These are phyloP conservation scores for Guadua angustifolia DNA, from an alignment of 176 grass and related monocot genomes.

Conservation along the genomic window DNA sequence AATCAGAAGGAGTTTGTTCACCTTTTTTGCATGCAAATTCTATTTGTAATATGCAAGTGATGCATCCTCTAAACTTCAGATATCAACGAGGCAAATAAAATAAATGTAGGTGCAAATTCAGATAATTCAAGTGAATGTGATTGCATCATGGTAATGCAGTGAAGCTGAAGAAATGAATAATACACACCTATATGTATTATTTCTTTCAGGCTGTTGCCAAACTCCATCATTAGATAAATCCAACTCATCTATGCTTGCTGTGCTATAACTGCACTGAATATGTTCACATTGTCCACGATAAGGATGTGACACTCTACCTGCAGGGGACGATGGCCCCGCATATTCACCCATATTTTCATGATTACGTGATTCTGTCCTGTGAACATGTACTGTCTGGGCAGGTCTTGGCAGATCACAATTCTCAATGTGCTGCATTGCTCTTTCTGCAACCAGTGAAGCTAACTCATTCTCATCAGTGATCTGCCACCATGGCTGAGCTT, in stretches of 20 bases:
- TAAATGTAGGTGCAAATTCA: background rate
- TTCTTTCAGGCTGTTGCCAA: constrained; percentile 30
- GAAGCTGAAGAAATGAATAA: constrained; percentile 31
- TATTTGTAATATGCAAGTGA: background rate
- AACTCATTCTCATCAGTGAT: constrained; percentile 69
- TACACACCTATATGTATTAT: constrained; percentile 49
- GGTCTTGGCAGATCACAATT: constrained; percentile 92
- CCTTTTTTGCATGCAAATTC: background rate
- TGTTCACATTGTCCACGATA: constrained; percentile 37
- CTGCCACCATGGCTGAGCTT: constrained; percentile 76
- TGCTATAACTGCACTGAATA: constrained; percentile 33
- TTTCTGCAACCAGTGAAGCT: constrained; percentile 84
- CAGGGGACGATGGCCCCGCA: constrained; percentile 32
- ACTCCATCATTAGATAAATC: constrained; percentile 38
- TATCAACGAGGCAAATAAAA: background rate
- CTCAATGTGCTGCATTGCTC: constrained; percentile 65
- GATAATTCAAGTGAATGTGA: background rate
- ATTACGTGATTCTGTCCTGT: constrained; percentile 6
- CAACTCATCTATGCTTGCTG: constrained; percentile 33
- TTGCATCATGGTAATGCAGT: background rate
- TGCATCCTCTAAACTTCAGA: constrained; percentile 3
- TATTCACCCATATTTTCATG: constrained; percentile 30
- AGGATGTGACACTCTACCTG: constrained; percentile 37
- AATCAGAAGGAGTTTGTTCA: background rate
- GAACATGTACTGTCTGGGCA: constrained; percentile 51